A percentile compares a stretch with the other conserved stretches of the same genome.
Conservation (phyloP, 352 stramenopile species). For the Pythium volutum region DNA sequence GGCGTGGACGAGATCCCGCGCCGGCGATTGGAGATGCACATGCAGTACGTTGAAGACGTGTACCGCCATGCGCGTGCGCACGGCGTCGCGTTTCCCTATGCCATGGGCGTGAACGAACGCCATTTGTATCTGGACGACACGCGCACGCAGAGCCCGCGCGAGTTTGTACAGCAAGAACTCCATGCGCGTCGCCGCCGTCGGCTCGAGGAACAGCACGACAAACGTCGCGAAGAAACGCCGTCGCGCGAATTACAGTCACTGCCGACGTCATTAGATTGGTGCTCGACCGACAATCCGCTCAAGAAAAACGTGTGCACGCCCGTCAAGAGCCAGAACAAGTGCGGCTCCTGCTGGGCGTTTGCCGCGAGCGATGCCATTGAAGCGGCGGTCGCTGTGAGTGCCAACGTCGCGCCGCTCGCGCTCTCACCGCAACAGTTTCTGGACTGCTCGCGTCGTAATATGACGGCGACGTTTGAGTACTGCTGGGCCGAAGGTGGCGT, state of each 20-base stretch:
- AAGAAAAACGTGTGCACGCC: constrained; percentile 64
- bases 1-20: constrained; percentile 31
- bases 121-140: constrained; percentile 60
- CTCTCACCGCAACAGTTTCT: constrained; percentile 82
- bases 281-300: constrained; percentile 59
- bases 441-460: constrained; percentile 64
- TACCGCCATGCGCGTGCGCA: constrained; percentile 36
- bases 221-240: constrained; percentile 5
- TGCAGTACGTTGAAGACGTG: constrained; percentile 70
- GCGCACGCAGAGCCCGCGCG: constrained; percentile 27
- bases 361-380: constrained; percentile 76
- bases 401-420: constrained; percentile 37
- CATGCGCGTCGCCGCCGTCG: constrained; percentile 38
- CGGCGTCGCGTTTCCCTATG: constrained; percentile 55
- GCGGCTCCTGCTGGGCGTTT: constrained; percentile 82
- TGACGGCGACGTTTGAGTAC: constrained; percentile 73
- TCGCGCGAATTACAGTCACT: constrained; percentile 21
- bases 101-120: constrained; percentile 58
- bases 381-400: constrained; percentile 55
- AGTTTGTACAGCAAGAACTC: constrained; percentile 64
- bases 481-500: constrained; percentile 62
- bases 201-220: constrained; percentile 20
- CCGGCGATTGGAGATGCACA: constrained; percentile 51
- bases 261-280: constrained; percentile 64
- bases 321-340: constrained; percentile 81